These are phyloP conservation scores for Candida smagusa DNA, from an alignment of 1,139 yeast species.

Conservation along the genomic window DNA sequence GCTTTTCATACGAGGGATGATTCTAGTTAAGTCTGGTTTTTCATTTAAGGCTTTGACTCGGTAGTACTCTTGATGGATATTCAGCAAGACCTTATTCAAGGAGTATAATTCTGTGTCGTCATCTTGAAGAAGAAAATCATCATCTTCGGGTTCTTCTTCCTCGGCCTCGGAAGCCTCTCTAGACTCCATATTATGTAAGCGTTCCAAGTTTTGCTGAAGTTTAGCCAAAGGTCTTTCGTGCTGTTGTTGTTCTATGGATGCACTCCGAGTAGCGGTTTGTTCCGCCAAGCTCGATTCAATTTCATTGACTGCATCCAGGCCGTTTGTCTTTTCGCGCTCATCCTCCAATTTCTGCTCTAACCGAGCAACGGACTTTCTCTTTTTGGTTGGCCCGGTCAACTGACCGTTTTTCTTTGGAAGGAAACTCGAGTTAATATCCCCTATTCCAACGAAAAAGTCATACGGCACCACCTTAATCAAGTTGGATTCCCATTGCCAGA, in stretches of 20 bases:
- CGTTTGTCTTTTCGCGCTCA: conserved; percentile 9
- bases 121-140: conserved; percentile 61
- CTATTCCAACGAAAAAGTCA: conserved; percentile 94
- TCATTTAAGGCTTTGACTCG: conserved; percentile 26
- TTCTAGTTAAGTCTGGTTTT: conserved; percentile 58
- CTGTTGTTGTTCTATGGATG: conserved; percentile 63
- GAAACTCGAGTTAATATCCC: conserved; percentile 93
- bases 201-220: conserved; percentile 71
- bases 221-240: conserved; percentile 80
- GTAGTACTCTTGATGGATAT: conserved; percentile 69
- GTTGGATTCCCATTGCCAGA: conserved; percentile 97
- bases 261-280: conserved; percentile 56
- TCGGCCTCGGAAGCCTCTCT: conserved; percentile 16
- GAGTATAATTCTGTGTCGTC: conserved; percentile 74
- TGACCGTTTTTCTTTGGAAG: conserved; percentile 77
- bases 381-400: conserved; percentile 66
- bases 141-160: conserved; percentile 32
- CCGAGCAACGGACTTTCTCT: conserved; percentile 53
- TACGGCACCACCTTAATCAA: conserved; percentile 90
- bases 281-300: conserved; percentile 44
- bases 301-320: conserved; percentile 27
- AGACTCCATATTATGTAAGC: conserved; percentile 30
- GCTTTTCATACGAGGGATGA: conserved; percentile 71
- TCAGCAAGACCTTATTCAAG: conserved; percentile 59
- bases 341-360: conserved; percentile 34